Evolutionary conservation across 345 rosid species (phyloP), one percentile per base, ranked within the genome.

Genomic region (Populus tremula): DNA sequence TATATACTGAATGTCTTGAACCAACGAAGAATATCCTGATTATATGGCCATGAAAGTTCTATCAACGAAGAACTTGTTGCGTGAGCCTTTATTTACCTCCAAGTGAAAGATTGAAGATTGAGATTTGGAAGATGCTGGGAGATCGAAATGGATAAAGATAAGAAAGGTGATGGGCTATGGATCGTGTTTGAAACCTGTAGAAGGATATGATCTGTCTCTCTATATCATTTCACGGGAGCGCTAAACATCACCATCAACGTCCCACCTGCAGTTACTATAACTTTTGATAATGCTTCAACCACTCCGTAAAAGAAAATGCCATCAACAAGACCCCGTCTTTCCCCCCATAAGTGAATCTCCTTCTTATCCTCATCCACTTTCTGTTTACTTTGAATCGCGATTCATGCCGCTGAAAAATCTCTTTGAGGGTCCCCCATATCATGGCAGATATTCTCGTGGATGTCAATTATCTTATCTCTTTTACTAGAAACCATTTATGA

Each of bases 221-320:
- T 23, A 63, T 41, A 47, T 43, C 13, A 10, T 62, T 69, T 75
- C 88, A 87, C 85, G 79, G 71, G 85, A 56, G 41, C 73, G 70
- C 53, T 80, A 71, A 77, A 81, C 74, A 70, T 50, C 53, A 76
- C 81, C 78, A 77, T 85, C 80, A 76, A 82, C 77, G 65, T 69
- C 75, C 70, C 76, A 85, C 82, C 88, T 49, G 77, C 33, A 81
- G 67, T 49, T 78, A 10, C 3, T 21, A 63, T 81, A 66, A 78
- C 83, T 78, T 76, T 83, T 36, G 25, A 72, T 82, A 79, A 77
- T 82, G 85, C 78, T 74, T 78, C 88, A 76, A 83, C 88, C 80
- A 83, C 90, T 80, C 39, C 61, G 35, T 5, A 10, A 50, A 54
- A 66, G 25, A 45, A 9, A 4, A 12, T 29, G 72, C 79, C 76